phyloP scores from a whole-genome alignment of 257 asterid species.

The Ligustrum vulgare region DNA sequence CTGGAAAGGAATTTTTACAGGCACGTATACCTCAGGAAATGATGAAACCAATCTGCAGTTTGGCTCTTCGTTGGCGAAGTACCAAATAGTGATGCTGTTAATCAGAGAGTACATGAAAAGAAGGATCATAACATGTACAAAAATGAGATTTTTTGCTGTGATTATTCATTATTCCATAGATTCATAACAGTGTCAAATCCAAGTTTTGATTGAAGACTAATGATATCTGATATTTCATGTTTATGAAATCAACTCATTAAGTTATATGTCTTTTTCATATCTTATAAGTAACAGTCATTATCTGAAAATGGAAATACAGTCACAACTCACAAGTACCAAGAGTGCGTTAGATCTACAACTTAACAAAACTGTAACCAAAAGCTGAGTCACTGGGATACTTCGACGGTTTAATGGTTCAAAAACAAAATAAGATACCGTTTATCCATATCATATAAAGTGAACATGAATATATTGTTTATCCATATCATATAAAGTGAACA shows the following conservation, averaged over 20 bases:
- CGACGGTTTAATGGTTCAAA: not conserved
- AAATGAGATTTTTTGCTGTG: not conserved
- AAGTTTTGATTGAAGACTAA: not conserved
- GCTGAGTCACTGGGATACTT: too few relatives aligned
- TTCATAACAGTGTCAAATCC: not conserved
- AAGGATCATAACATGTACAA: slow-evolving; percentile 17
- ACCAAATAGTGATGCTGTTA: slow-evolving; percentile 67
- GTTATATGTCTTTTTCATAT: not conserved
- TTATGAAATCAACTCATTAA: not conserved
- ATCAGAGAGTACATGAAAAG: slow-evolving; percentile 28
- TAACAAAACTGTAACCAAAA: too few relatives aligned
- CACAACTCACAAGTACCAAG: not conserved
- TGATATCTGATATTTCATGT: not conserved
- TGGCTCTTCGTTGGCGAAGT: slow-evolving; percentile 70
- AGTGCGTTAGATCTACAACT: not conserved
- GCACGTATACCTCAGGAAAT: slow-evolving; percentile 52
- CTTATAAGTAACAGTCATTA: not conserved
- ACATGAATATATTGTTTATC: not conserved
- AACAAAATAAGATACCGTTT: not conserved
- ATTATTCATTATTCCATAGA: slow-evolving; percentile 10
- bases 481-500: not conserved
- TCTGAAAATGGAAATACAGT: not conserved
- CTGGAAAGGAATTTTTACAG: slow-evolving; percentile 59
- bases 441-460: not conserved
- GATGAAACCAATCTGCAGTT: slow-evolving; percentile 43